Evolutionary conservation across 495 filamentous ascomycete species (phyloP), one percentile per base, ranked within the genome.

Genomic region (Amniculicola lignicola): DNA sequence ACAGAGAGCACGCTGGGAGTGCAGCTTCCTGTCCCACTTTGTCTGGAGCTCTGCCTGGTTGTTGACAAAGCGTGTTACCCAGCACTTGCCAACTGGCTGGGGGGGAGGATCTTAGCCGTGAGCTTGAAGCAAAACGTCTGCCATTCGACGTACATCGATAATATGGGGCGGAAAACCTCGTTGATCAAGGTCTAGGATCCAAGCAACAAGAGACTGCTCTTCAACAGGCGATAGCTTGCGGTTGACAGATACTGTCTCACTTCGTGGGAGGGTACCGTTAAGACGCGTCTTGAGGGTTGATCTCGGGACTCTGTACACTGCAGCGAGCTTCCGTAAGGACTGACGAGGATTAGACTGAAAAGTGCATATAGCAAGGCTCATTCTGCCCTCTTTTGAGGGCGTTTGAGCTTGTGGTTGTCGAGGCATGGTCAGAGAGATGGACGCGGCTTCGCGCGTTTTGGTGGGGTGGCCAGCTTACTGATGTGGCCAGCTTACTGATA

Each of bases 1-100:
- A n/a, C n/a, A n/a, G n/a, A n/a, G n/a, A n/a, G n/a, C n/a, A n/a
- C n/a, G 51, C 51, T 61, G 33, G 2, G 44, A 49, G 33, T 61
- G 29, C 6, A 57, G 18, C 23, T 49, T 47, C 9, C 53, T 39
- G 38, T 55, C 39, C 42, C 23, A 57, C 42, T 57, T 57, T 31
- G 22, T 48, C 53, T 49, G 18, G 15, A 49, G 53, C 43, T 57
- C 53, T 49, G 18, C 12, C 42, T 57, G 29, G 27, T 4, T 19
- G 31, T 57, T 57, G 19, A 57, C 16, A 57, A 57, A 57, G 19
- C 53, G 43, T 3, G 19, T 28, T 14, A 41, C 53, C 53, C 31
- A 57, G 29, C 15, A 2, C 24, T 57, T 48, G 19, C 42, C 53
- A 31, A 48, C 35, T 22, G 53, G 44, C 43, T 36, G 9, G 1